Evolutionary conservation across 1,284 basidiomycete genomes (phyloP).

Genomic region (Puccinia horiana): DNA sequence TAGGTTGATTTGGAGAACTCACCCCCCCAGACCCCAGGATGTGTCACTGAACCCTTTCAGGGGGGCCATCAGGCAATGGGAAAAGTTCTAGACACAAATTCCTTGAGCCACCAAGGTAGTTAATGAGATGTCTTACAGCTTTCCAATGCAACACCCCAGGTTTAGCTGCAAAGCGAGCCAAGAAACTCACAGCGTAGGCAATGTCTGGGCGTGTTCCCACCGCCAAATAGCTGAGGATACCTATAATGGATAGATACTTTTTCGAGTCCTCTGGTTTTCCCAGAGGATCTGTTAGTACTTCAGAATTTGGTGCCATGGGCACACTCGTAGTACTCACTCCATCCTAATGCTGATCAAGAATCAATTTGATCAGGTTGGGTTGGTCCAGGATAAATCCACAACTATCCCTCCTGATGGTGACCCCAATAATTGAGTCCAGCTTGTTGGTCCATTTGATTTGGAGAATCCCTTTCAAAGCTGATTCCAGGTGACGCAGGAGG

Average conservation of each 20-base stretch:
- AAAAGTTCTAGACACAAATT: too few relatives aligned
- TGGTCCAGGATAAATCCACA: neutral
- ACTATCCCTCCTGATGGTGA: neutral
- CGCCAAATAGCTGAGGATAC: neutral
- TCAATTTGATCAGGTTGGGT: neutral
- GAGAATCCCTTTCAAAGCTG: neutral
- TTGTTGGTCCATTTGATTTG: constrained; percentile 19
- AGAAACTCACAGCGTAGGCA: neutral
- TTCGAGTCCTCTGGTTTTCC: neutral
- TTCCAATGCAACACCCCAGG: neutral
- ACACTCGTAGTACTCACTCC: neutral
- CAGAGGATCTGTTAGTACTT: neutral
- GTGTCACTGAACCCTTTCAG: neutral
- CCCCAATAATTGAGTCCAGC: neutral
- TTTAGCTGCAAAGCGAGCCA: neutral
- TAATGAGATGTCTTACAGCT: too few relatives aligned
- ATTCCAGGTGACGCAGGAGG: neutral
- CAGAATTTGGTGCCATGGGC: neutral
- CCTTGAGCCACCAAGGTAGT: too few relatives aligned
- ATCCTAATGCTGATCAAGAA: neutral
- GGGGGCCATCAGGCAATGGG: too few relatives aligned
- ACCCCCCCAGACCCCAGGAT: too few relatives aligned
- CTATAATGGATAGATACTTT: neutral
- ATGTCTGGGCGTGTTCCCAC: neutral
- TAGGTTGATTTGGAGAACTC: too few relatives aligned